Evolutionary conservation across 768 basidiomycete species (phyloP).

Genomic region (Phanerochaete carnosa): DNA sequence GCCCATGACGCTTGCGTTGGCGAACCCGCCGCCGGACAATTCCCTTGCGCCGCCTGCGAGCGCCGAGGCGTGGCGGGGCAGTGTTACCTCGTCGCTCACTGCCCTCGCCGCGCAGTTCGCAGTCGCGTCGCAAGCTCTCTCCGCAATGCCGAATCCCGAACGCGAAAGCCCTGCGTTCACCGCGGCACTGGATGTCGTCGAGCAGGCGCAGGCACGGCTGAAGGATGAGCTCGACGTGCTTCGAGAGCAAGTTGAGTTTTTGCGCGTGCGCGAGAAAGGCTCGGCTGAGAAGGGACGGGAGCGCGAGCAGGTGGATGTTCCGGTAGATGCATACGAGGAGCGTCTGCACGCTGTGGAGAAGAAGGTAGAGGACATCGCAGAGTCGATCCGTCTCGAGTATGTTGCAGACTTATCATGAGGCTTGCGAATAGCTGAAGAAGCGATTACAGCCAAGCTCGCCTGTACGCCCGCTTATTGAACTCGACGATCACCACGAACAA

Average conservation of each 20-base stretch:
- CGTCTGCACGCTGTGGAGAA: constrained; percentile 33
- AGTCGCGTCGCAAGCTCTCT: constrained; percentile 37
- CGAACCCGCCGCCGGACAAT: not conserved
- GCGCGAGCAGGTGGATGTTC: constrained; percentile 6
- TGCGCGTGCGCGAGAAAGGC: not conserved
- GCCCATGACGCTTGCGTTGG: not conserved
- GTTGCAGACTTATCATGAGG: constrained; percentile 8
- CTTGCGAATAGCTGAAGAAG: not conserved
- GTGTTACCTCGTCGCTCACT: constrained; percentile 35
- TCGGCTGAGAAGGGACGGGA: constrained; percentile 1
- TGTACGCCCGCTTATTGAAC: constrained; percentile 36
- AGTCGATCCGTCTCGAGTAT: constrained; percentile 33
- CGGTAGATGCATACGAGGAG: constrained; percentile 12
- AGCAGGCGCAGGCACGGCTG: constrained; percentile 31
- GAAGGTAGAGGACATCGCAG: constrained; percentile 30
- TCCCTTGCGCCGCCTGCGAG: not conserved
- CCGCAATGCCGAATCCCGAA: constrained; percentile 20
- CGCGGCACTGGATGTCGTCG: constrained; percentile 26
- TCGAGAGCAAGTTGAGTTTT: constrained; percentile 21
- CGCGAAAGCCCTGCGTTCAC: constrained; percentile 1
- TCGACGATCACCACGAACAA: constrained; percentile 31
- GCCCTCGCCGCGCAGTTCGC: constrained; percentile 39
- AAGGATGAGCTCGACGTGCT: constrained; percentile 29
- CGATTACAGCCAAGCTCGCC: constrained; percentile 31
- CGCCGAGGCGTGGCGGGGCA: constrained; percentile 26